Evolutionary conservation across 768 basidiomycete species (phyloP).

Genomic region (Agaricus blazei): DNA sequence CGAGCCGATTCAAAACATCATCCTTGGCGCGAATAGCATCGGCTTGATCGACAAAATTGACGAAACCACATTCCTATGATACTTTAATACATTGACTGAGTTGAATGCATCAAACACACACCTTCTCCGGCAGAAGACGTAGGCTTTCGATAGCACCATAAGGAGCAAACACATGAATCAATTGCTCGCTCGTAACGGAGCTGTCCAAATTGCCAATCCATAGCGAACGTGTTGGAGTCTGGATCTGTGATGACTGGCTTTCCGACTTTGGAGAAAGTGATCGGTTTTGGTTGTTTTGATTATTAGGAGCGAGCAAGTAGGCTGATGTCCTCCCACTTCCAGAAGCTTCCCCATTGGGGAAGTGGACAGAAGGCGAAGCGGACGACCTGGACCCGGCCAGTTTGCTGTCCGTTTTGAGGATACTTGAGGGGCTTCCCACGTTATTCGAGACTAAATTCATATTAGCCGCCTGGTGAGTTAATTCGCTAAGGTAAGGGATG

Average conservation of each 20-base stretch:
- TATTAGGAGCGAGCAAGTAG: slow-evolving; percentile 65
- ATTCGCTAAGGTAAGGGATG: slow-evolving; percentile 55
- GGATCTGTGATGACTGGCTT: slow-evolving; percentile 64
- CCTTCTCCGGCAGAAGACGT: slow-evolving; percentile 95
- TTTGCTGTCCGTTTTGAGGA: slow-evolving; percentile 58
- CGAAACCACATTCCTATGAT: slow-evolving; percentile 92
- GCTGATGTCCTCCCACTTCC: slow-evolving; percentile 50
- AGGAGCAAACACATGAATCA: slow-evolving; percentile 91
- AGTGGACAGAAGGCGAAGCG: slow-evolving; percentile 57
- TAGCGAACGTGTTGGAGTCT: slow-evolving; percentile 91
- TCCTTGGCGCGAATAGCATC: slow-evolving; percentile 98
- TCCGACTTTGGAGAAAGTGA: slow-evolving; percentile 84
- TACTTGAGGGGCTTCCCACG: slow-evolving; percentile 39
- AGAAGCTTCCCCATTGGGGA: slow-evolving; percentile 48
- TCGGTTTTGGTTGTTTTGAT: slow-evolving; percentile 45
- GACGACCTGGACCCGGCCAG: slow-evolving; percentile 36
- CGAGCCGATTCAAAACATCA: slow-evolving; percentile 92
- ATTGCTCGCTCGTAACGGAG: slow-evolving; percentile 88
- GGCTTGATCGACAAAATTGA: slow-evolving; percentile 93
- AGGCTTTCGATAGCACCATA: slow-evolving; percentile 98
- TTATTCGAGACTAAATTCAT: slow-evolving; percentile 32
- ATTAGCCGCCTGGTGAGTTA: slow-evolving; percentile 38
- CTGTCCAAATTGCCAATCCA: slow-evolving; percentile 99
- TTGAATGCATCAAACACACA: slow-evolving; percentile 23
- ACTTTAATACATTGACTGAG: not conserved